Base-by-base conservation (phyloP, 805 yeast species). In the Yamadazyma kitorensis region DNA sequence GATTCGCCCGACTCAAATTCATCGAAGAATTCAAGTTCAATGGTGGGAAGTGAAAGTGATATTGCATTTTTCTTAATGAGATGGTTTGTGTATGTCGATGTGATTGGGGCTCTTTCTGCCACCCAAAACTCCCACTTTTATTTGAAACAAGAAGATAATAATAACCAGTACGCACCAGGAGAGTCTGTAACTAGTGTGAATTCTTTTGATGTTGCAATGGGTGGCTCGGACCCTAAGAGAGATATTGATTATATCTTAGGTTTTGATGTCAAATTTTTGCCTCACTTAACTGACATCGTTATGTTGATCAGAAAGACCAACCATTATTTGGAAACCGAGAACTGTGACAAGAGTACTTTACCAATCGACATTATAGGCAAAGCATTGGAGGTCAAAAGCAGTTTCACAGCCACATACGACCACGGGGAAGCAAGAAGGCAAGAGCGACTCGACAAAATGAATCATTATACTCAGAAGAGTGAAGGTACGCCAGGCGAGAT, bases 61-160 rank as follows among this genome's bases (percentile, higher is more conserved):
- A 61, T 75, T 10, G 55, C 76, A 0, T 76, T 61, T 41, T 83
- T 83, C 45, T 59, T 83, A 28, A 62, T 73, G 43, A 57, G 88
- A 33, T 80, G 87, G 86, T 82, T 78, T 50, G 79, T 78, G 0
- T 83, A 80, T 48, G 58, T 80, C 21, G 87, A 81, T 47, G 74
- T 80, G 3, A 63, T 82, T 14, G 82, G 86, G 0, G 70, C 77
- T 1, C 58, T 83, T 16, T 74, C 85, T 1, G 70, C 86, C 0
- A 70, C 83, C 3, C 55, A 52, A 15, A 47, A 56, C 32, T 31
- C 68, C 6, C 51, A 55, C 24, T 60, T 58, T 45, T 58, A 61
- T 35, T 48, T 60, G 3, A 43, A 51, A 10, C 43, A 45, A 0
- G 41, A 43, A 20, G 54, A 51, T 6, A 51, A 43, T n/a, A 23